phyloP scores from a whole-genome alignment of 768 basidiomycete species.

The Phylloporus sp. region DNA sequence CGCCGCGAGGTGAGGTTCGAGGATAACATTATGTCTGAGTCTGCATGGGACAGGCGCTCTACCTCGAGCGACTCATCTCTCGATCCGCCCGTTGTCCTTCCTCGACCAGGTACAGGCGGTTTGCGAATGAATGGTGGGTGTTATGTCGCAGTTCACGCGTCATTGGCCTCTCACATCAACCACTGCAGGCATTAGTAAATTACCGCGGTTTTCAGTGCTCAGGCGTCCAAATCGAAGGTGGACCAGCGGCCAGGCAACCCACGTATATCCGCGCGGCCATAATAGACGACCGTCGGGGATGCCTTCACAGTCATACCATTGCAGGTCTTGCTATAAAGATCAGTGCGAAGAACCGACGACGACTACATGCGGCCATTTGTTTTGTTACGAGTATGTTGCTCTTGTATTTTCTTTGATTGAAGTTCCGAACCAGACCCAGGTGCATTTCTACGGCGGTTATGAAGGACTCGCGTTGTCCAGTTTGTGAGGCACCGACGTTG shows the following conservation, averaged over 20 bases:
- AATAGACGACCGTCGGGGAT: constrained; percentile 10
- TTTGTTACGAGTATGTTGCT: constrained; percentile 45
- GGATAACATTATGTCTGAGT: constrained; percentile 30
- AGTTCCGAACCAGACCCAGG: constrained; percentile 28
- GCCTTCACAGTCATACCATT: constrained; percentile 35
- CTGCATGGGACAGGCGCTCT: constrained; percentile 29
- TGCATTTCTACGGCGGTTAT: constrained; percentile 52
- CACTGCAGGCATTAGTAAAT: constrained; percentile 25
- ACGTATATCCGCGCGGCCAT: neutral
- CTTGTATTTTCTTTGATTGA: neutral
- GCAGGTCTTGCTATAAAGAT: constrained; percentile 47
- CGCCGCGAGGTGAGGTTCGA: constrained; percentile 34
- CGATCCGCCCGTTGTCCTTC: constrained; percentile 19
- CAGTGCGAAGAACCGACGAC: constrained; percentile 53
- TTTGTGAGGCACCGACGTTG: constrained; percentile 48
- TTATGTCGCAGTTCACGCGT: neutral
- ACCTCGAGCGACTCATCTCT: constrained; percentile 29
- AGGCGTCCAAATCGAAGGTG: constrained; percentile 19
- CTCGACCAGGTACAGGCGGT: constrained; percentile 8
- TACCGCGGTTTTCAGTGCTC: constrained; percentile 31
- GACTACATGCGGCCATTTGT: constrained; percentile 62
- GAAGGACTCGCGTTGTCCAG: constrained; percentile 46
- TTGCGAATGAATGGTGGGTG: constrained; percentile 21
- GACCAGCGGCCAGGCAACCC: constrained; percentile 11
- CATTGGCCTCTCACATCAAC: neutral